Conservation (phyloP, 1,284 basidiomycete genomes). For the Trametes hirsuta region DNA sequence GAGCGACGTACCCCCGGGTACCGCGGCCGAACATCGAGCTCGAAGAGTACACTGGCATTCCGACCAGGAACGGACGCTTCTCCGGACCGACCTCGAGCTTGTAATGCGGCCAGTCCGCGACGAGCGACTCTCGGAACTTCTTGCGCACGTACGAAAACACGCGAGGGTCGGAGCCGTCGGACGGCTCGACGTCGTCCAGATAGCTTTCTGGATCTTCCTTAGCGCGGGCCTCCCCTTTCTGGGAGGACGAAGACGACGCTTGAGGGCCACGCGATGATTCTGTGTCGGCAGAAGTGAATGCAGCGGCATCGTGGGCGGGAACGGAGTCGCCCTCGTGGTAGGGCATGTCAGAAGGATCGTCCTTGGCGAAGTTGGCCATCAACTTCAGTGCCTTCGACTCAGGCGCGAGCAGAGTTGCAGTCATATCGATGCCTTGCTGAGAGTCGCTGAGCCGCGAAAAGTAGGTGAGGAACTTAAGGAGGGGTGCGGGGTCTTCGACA, state of each 20-base stretch:
- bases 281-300: no score
- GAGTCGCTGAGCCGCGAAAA: neutral
- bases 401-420: neutral
- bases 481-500: neutral
- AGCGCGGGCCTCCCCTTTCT: neutral
- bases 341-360: neutral
- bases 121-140: neutral
- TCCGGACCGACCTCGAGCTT: neutral
- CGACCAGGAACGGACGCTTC: conserved; percentile 7
- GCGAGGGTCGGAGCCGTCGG: neutral
- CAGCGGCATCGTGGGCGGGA: neutral
- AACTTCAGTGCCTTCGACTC: conserved; percentile 2
- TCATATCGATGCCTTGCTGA: conserved; percentile 6
- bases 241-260: neutral
- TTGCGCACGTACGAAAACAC: conserved; percentile 11
- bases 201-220: neutral
- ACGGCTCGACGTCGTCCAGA: neutral
- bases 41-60: neutral
- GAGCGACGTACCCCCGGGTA: conserved; percentile 1
- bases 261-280: neutral
- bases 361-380: neutral
- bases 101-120: neutral
- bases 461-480: neutral
- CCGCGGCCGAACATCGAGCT: neutral
- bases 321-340: neutral